Conservation (phyloP, 495 filamentous ascomycete genomes). For the Podospora pseudocomata region DNA sequence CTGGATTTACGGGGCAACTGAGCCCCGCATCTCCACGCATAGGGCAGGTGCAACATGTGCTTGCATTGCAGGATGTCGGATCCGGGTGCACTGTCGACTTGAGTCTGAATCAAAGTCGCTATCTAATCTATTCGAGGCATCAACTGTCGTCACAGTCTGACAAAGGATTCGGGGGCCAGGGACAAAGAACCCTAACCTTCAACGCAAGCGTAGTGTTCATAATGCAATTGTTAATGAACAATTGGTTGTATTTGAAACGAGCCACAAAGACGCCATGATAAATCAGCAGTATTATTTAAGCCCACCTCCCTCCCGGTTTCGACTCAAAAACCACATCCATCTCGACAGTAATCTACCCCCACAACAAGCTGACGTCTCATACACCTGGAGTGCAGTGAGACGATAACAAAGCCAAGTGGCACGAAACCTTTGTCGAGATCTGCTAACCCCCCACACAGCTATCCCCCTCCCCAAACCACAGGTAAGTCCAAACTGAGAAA, state of each 20-base stretch:
- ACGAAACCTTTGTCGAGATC: background rate
- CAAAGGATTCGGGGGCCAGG: background rate
- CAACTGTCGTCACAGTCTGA: background rate
- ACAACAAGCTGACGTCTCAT: background rate
- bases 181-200: background rate
- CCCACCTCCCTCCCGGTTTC: background rate
- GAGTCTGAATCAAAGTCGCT: background rate
- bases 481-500: background rate
- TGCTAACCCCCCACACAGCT: background rate
- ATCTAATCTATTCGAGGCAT: background rate
- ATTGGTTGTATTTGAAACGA: background rate
- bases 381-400: background rate
- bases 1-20: background rate
- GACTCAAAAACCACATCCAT: too few relatives aligned
- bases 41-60: background rate
- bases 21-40: background rate
- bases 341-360: too few relatives aligned
- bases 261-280: background rate
- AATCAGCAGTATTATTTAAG: background rate
- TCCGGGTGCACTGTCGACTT: background rate
- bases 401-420: background rate
- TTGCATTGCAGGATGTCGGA: too few relatives aligned
- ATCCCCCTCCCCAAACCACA: background rate
- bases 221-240: background rate
- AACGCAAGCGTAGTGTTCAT: background rate